Evolutionary conservation across 257 asterid genomes (phyloP).

Genomic region (Gardenia jasminoides): DNA sequence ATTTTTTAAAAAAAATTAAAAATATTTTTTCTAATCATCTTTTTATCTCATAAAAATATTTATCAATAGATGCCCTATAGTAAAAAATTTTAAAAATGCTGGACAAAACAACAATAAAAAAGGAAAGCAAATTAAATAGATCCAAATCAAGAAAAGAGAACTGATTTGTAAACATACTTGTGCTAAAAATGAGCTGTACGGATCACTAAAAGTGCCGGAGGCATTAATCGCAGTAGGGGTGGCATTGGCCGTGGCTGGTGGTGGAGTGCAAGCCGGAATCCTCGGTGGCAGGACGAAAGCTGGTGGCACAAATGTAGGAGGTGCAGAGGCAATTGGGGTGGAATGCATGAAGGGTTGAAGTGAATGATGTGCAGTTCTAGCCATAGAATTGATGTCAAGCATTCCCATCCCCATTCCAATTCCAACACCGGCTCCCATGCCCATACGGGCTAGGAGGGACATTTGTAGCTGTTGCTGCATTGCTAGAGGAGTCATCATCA

Average conservation of each 20-base stretch:
- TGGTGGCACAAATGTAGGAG: slow-evolving; percentile 36
- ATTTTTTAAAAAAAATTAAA: too few species aligned
- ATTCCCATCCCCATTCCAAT: slow-evolving; percentile 40
- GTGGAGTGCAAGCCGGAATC: slow-evolving; percentile 10
- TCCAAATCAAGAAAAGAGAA: neutral
- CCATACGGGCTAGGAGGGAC: slow-evolving; percentile 63
- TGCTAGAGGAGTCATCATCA: slow-evolving; percentile 53
- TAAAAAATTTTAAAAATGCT: too few species aligned
- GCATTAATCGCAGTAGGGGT: neutral
- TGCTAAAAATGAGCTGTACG: slow-evolving; percentile 44
- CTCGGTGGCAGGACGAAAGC: slow-evolving; percentile 32
- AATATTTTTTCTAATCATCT: too few species aligned
- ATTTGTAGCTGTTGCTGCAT: slow-evolving; percentile 66
- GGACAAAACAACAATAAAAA: neutral
- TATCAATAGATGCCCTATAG: too few species aligned
- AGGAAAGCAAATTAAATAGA: neutral
- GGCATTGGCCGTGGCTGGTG: neutral
- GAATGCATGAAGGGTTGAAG: slow-evolving; percentile 32
- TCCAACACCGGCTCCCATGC: slow-evolving; percentile 37
- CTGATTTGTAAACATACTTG: slow-evolving; percentile 39
- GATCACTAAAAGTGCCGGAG: slow-evolving; percentile 32
- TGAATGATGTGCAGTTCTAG: slow-evolving; percentile 27
- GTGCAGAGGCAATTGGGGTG: slow-evolving; percentile 11
- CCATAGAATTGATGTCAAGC: slow-evolving; percentile 38
- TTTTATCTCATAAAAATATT: too few species aligned